Evolutionary conservation across 306 rosid species (phyloP).

Genomic region (Mimosa bimucronata): DNA sequence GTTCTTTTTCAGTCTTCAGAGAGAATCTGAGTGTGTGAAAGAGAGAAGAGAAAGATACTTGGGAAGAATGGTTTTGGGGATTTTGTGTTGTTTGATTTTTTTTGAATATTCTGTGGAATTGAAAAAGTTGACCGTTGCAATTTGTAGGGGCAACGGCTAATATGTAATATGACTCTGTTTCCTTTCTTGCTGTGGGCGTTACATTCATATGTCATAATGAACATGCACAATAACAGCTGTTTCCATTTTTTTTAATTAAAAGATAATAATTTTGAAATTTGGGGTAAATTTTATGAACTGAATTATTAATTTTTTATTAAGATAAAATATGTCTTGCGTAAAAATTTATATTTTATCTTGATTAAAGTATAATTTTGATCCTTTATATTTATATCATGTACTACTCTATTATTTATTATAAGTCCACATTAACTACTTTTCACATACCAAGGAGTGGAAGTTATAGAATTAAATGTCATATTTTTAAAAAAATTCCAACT

Average conservation of each 20-base stretch:
- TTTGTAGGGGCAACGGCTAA: constrained; percentile 10
- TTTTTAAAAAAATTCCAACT: too few species aligned
- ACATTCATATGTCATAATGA: background rate
- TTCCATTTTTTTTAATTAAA: background rate
- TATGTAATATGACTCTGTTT: background rate
- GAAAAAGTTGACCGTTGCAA: constrained; percentile 11
- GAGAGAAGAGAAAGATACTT: background rate
- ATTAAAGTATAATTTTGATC: too few species aligned
- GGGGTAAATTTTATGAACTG: too few species aligned
- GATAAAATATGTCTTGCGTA: background rate
- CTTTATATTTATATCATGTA: too few species aligned
- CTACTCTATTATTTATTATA: too few species aligned
- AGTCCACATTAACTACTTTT: too few species aligned
- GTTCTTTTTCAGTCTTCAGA: background rate
- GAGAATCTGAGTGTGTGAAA: background rate
- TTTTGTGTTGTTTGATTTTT: constrained; percentile 8
- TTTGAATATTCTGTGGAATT: constrained; percentile 7
- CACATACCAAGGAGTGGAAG: too few species aligned
- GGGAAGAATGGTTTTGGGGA: background rate
- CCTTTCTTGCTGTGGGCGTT: background rate
- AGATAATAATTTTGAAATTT: background rate
- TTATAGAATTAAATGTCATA: too few species aligned
- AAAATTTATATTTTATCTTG: too few species aligned
- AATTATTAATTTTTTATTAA: too few species aligned
- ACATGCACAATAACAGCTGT: background rate